Percentiles rank a stretch among this genome's conserved stretches.
phyloP scores from a whole-genome alignment of 305 asterid species.

The Fraxinus floribunda region DNA sequence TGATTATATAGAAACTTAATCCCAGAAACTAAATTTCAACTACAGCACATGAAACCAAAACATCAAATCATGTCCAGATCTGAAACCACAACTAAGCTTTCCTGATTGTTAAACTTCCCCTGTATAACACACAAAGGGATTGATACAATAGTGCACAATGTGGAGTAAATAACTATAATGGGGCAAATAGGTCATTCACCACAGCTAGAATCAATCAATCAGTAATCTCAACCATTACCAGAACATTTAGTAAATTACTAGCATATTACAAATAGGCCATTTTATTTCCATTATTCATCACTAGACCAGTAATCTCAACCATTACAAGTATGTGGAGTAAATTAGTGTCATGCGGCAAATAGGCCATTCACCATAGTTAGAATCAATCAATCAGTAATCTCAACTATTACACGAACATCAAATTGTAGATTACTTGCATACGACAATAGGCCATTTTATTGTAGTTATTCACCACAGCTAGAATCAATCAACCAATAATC shows the following conservation, averaged over 20 bases:
- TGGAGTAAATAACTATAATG: neutral
- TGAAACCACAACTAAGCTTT: constrained; percentile 18
- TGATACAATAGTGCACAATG: neutral
- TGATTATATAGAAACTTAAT: constrained; percentile 4
- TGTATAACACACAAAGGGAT: neutral
- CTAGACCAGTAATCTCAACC: neutral
- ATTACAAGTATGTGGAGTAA: neutral
- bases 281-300: neutral
- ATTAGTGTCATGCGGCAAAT: neutral
- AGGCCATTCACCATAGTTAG: neutral
- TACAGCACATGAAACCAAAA: neutral
- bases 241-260: neutral
- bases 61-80: neutral
- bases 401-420: neutral
- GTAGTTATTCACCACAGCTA: neutral
- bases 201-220: neutral
- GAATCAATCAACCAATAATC: neutral
- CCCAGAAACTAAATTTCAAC: neutral
- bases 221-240: neutral
- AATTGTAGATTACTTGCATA: neutral
- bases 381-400: neutral
- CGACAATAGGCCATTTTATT: neutral
- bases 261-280: neutral
- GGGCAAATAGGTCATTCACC: neutral
- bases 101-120: constrained; percentile 40